Evolutionary conservation across 2,329 filamentous ascomycete genomes (phyloP), one percentile per base, ranked within the genome.

Genomic region (Nemania bipapillata): DNA sequence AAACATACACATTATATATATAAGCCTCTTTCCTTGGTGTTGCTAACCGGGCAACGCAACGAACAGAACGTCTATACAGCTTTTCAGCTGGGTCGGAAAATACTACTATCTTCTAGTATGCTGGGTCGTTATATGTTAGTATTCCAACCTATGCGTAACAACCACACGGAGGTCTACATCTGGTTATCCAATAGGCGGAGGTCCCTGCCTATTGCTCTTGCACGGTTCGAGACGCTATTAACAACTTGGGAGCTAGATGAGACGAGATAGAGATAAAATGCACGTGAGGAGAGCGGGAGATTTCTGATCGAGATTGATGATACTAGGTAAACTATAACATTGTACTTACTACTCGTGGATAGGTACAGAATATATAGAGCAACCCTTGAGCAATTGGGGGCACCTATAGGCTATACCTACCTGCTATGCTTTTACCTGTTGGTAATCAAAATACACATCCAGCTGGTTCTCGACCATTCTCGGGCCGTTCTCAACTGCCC

Each of bases 401-500:
- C n/a, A n/a, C n/a, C n/a, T n/a, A n/a, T n/a, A n/a, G n/a, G n/a
- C n/a, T n/a, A n/a, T n/a, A n/a, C n/a, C n/a, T n/a, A n/a, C n/a
- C n/a, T n/a, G n/a, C n/a, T n/a, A n/a, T n/a, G n/a, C n/a, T n/a
- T n/a, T n/a, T n/a, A n/a, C n/a, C n/a, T n/a, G n/a, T n/a, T n/a
- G n/a, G n/a, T n/a, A n/a, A n/a, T n/a, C n/a, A n/a, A n/a, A n/a
- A n/a, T n/a, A n/a, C n/a, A 32, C 9, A 9, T 28, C 30, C 20
- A 17, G 50, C 20, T 55, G n/a, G 8, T 62, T 66, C 63, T 63
- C 58, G 53, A 57, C 49, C 50, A 17, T 63, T 68, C 49, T 68
- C 37, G 35, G 11, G 24, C 37, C 20, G 26, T 59, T 47, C 37
- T 40, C 30, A 45, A 15, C n/a, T 40, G 26, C 20, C 22, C 17